Percentiles rank a stretch among this genome's conserved stretches.
phyloP scores from a whole-genome alignment of 768 basidiomycete genomes.

The Amanita thiersii region DNA sequence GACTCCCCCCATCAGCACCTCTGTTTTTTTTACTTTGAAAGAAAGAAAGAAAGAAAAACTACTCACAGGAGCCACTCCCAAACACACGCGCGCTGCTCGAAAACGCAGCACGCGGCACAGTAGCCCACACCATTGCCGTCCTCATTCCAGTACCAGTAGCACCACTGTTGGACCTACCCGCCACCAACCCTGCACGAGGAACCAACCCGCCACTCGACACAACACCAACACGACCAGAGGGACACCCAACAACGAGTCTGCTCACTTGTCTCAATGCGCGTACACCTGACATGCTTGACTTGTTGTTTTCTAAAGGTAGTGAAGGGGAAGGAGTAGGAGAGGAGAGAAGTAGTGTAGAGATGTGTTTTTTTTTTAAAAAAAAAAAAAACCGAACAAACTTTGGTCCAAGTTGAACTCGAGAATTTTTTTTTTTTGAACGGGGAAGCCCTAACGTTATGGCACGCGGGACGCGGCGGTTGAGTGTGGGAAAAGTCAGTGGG shows the following conservation, averaged over 20 bases:
- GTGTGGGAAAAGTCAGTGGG: too few relatives aligned
- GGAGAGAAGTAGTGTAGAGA: too few relatives aligned
- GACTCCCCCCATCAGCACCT: background rate
- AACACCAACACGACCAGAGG: conserved; percentile 1
- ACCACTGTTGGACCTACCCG: background rate
- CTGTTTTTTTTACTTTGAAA: background rate
- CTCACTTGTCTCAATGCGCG: conserved; percentile 8
- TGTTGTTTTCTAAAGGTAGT: too few relatives aligned
- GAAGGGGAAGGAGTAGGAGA: too few relatives aligned
- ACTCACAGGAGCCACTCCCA: conserved; percentile 3
- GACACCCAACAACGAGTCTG: too few relatives aligned
- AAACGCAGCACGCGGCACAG: conserved; percentile 7
- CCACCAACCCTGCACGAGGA: conserved; percentile 2
- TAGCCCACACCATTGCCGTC: background rate
- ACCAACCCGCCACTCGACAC: background rate
- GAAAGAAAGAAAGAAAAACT: background rate
- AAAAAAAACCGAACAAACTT: too few relatives aligned
- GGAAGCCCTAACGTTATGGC: too few relatives aligned
- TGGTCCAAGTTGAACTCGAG: too few relatives aligned
- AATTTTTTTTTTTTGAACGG: too few relatives aligned
- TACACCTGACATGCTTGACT: conserved; percentile 9
- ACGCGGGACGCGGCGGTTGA: too few relatives aligned
- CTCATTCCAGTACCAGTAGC: background rate
- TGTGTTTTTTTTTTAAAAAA: too few relatives aligned
- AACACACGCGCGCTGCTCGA: conserved; percentile 13